Evolutionary conservation across 495 filamentous ascomycete genomes (phyloP), one percentile per base, ranked within the genome.

Genomic region (Rostrohypoxylon terebratum): DNA sequence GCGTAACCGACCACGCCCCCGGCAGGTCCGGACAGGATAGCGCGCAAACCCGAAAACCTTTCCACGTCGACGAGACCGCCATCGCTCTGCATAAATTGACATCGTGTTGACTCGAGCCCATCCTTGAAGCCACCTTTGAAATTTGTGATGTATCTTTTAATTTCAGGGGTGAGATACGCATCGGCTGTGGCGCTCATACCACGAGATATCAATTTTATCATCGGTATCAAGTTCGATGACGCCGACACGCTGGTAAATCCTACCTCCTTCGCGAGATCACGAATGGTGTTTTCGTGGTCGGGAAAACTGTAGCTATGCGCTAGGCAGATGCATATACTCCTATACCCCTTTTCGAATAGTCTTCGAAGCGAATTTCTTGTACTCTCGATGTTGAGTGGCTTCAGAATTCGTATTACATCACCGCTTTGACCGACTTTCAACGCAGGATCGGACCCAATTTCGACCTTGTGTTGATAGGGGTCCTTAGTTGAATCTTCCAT

Each of bases 1-100:
- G 73, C 74, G 68, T 74, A 79, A 16, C 80, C 79, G 21, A 81
- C 79, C 4, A 82, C 79, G n/a, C 80, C 88, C 58, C 87, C 88
- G 36, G 88, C 88, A 18, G 88, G 87, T 0, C 88, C 88, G 28
- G 87, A 88, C 1, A 90, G 70, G 51, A 90, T 88, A 3, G 86
- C 87, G 67, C 85, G 85, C 40, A 90, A 71, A 7, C 88, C 88
- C 50, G 83, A 88, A 70, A 90, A 90, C 55, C 81, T 83, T 54
- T 80, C 81, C 50, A 88, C 85, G 59, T 87, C 85, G 8, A 87
- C 85, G 18, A 89, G 76, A 10, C 64, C 77, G 25, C 74, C 77
- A 50, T 79, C 77, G 21, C 60, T 68, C 33, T 78, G 75, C 77
- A 79, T 79, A 40, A 81, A 79, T 40, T 79, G 73, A 21, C 73